Evolutionary conservation across 169 alveolate species (phyloP).

Genomic region (Plasmodium sp.): DNA sequence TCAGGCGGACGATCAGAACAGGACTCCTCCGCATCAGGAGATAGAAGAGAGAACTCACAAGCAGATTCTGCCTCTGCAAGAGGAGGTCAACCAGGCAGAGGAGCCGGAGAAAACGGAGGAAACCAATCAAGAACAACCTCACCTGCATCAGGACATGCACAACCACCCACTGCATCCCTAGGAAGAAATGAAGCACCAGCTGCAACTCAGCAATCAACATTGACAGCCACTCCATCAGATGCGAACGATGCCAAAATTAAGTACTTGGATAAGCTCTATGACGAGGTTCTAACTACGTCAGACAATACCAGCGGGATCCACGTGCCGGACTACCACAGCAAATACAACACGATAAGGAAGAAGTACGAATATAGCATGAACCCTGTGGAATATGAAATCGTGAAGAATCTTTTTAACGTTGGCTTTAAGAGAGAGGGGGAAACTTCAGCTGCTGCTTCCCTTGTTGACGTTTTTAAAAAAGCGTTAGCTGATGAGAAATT

Average conservation of each 20-base stretch:
- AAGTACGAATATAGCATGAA: background rate
- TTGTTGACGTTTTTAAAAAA: background rate
- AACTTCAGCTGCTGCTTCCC: background rate
- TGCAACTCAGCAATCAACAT: background rate
- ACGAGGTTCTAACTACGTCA: background rate
- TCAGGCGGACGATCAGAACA: too few species aligned
- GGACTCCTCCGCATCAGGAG: too few species aligned
- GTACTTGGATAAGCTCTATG: background rate
- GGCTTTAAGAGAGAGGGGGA: background rate
- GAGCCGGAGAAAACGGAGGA: too few species aligned
- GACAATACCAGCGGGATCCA: background rate
- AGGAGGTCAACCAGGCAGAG: too few species aligned
- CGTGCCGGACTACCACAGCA: background rate
- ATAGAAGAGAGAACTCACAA: too few species aligned
- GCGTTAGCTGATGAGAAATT: slow-evolving; percentile 8
- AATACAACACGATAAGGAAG: background rate
- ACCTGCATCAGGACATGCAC: too few species aligned
- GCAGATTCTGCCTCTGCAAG: too few species aligned
- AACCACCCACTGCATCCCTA: too few species aligned
- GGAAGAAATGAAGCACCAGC: background rate
- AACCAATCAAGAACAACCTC: too few species aligned
- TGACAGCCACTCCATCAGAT: background rate
- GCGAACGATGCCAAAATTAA: background rate
- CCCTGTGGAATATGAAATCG: background rate
- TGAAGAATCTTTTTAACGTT: background rate